These are phyloP conservation scores for Metschnikowia shivogae DNA, from an alignment of 805 yeast genomes.

Conservation along the genomic window DNA sequence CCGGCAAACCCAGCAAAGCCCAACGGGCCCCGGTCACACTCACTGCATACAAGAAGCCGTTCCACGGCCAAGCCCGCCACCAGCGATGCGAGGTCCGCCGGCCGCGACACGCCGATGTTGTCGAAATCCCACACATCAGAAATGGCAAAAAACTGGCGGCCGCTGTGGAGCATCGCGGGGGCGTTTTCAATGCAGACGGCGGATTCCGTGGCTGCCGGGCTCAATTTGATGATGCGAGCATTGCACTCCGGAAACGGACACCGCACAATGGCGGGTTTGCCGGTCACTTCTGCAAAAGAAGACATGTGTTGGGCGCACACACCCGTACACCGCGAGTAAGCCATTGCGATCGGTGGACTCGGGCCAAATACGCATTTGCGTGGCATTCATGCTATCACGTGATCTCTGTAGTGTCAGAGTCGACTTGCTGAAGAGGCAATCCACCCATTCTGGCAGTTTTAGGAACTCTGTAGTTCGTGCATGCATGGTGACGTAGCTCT, in stretches of 20 bases:
- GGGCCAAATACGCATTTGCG: too few relatives aligned
- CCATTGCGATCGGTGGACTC: too few relatives aligned
- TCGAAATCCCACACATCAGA: conserved; percentile 75
- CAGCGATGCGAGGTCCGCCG: conserved; percentile 19
- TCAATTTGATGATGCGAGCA: conserved; percentile 23
- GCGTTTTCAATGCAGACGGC: conserved; percentile 18
- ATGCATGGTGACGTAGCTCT: too few relatives aligned
- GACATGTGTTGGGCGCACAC: neutral
- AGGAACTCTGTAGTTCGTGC: too few relatives aligned
- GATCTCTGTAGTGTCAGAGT: too few relatives aligned
- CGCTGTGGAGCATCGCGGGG: conserved; percentile 26
- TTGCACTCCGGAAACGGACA: conserved; percentile 27
- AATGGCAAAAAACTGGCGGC: conserved; percentile 37
- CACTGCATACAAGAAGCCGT: conserved; percentile 63
- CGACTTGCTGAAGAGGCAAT: too few relatives aligned
- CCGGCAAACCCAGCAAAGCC: conserved; percentile 55
- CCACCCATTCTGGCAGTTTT: too few relatives aligned
- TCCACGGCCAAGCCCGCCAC: conserved; percentile 31
- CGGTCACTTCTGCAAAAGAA: neutral
- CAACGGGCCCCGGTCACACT: conserved; percentile 74
- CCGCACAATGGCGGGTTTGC: conserved; percentile 7
- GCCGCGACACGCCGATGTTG: conserved; percentile 68
- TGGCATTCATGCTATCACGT: too few relatives aligned
- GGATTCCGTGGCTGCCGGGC: conserved; percentile 8
- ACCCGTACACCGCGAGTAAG: neutral